phyloP scores from a whole-genome alignment of 2,329 filamentous ascomycete genomes.

The Bipolaris zeicola region DNA sequence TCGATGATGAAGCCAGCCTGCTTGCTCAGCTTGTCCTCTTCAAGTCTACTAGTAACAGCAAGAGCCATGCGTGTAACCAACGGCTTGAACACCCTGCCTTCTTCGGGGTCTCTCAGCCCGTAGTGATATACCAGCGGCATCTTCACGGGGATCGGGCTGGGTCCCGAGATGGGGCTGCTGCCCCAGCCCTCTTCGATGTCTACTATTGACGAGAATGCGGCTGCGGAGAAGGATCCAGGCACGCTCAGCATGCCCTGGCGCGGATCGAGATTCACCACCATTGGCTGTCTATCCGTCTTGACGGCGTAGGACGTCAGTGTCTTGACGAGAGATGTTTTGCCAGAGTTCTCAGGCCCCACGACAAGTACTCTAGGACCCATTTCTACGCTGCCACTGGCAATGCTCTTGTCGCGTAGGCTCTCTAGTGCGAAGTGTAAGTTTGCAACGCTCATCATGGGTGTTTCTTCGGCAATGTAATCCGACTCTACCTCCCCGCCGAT shows the following conservation, averaged over 20 bases:
- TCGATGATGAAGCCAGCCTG: slow-evolving; percentile 84
- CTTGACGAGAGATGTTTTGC: slow-evolving; percentile 82
- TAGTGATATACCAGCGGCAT: slow-evolving; percentile 90
- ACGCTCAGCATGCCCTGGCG: slow-evolving; percentile 64
- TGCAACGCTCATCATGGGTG: slow-evolving; percentile 77
- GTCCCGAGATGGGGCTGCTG: slow-evolving; percentile 86
- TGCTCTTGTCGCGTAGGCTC: slow-evolving; percentile 68
- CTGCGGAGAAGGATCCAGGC: slow-evolving; percentile 80
- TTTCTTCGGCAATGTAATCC: slow-evolving; percentile 77
- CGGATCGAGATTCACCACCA: slow-evolving; percentile 85
- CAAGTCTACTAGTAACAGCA: slow-evolving; percentile 75
- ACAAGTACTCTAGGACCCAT: slow-evolving; percentile 83
- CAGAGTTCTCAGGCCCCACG: slow-evolving; percentile 75
- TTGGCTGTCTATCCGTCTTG: slow-evolving; percentile 72
- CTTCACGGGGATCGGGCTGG: slow-evolving; percentile 86
- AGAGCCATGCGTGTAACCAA: slow-evolving; percentile 78
- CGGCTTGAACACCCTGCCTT: slow-evolving; percentile 71
- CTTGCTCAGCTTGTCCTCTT: slow-evolving; percentile 74
- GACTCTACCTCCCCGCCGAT: slow-evolving; percentile 71
- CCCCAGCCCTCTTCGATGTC: slow-evolving; percentile 91
- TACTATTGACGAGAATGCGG: slow-evolving; percentile 84
- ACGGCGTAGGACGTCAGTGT: slow-evolving; percentile 80
- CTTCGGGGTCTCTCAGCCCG: slow-evolving; percentile 73
- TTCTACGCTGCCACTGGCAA: slow-evolving; percentile 34
- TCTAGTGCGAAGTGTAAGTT: slow-evolving; percentile 91